phyloP scores from a whole-genome alignment of 2,329 filamentous ascomycete genomes.

The Alternaria panax region DNA sequence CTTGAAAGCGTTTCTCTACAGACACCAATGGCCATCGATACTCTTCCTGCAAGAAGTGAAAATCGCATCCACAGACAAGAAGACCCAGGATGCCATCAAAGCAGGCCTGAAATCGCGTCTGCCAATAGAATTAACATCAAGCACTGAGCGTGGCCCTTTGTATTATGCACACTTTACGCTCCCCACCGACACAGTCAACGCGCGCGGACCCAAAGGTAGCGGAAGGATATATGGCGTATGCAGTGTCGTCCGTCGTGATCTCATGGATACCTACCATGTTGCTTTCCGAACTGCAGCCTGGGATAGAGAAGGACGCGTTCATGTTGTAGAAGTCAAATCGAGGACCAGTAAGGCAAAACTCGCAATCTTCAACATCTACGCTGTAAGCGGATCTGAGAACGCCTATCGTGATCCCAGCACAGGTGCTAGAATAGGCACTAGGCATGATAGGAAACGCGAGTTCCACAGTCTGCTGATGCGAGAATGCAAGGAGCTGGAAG shows the following conservation, averaged over 20 bases:
- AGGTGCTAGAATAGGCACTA: slow-evolving; percentile 53
- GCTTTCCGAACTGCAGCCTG: slow-evolving; percentile 53
- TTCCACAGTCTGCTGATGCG: slow-evolving; percentile 57
- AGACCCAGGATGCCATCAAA: slow-evolving; percentile 52
- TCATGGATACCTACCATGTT: slow-evolving; percentile 25
- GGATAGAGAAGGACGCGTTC: slow-evolving; percentile 62
- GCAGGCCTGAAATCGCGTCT: slow-evolving; percentile 43
- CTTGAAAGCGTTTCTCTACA: slow-evolving; percentile 54
- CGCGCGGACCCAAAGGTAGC: slow-evolving; percentile 53
- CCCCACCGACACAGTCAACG: slow-evolving; percentile 60
- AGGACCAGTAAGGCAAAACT: slow-evolving; percentile 36
- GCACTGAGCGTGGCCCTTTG: slow-evolving; percentile 33
- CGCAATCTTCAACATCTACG: slow-evolving; percentile 62
- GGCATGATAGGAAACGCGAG: slow-evolving; percentile 60
- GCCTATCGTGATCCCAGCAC: slow-evolving; percentile 56
- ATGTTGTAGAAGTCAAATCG: slow-evolving; percentile 53
- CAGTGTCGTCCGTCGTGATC: slow-evolving; percentile 58
- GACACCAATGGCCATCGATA: slow-evolving; percentile 55
- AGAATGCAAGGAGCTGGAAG: slow-evolving; percentile 55
- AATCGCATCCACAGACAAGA: slow-evolving; percentile 51
- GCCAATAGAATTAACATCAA: not conserved
- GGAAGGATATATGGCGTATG: slow-evolving; percentile 63
- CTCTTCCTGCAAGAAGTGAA: slow-evolving; percentile 61
- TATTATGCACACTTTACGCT: slow-evolving; percentile 58
- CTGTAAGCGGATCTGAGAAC: slow-evolving; percentile 61